A percentile compares a stretch with the other conserved stretches of the same genome.
Evolutionary conservation across 495 filamentous ascomycete species (phyloP).

Genomic region (Penicillium maclennaniae): DNA sequence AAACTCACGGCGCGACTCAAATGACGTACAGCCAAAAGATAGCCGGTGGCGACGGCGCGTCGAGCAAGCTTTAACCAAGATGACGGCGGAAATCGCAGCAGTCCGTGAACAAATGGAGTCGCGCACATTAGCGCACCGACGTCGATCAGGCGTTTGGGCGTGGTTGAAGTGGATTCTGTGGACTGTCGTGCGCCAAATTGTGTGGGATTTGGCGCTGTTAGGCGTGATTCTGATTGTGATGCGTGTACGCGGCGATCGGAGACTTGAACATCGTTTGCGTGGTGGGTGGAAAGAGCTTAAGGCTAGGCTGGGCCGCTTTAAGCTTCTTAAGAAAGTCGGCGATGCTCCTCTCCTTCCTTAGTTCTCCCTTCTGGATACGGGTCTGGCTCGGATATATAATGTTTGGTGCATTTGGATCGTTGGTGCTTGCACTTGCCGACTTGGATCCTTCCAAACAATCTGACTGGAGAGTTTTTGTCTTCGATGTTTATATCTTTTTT

Average conservation of each 20-base stretch:
- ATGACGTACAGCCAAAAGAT: conserved; percentile 8
- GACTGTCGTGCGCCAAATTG: conserved; percentile 66
- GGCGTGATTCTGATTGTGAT: conserved; percentile 73
- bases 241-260: conserved; percentile 68
- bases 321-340: conserved; percentile 22
- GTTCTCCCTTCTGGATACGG: background rate
- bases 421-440: conserved; percentile 4
- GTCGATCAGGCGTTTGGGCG: conserved; percentile 55
- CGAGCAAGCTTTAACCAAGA: conserved; percentile 80
- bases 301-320: conserved; percentile 53
- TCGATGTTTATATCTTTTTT: conserved; percentile 10
- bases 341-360: conserved; percentile 24
- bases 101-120: conserved; percentile 85
- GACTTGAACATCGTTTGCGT: conserved; percentile 72
- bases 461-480: conserved; percentile 10
- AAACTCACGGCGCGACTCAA: conserved; percentile 11
- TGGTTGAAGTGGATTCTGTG: conserved; percentile 73
- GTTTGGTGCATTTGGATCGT: background rate
- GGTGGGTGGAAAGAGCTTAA: conserved; percentile 58
- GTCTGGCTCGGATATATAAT: background rate
- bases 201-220: conserved; percentile 67
- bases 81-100: conserved; percentile 93
- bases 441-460: background rate
- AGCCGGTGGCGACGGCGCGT: conserved; percentile 74
- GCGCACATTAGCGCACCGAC: conserved; percentile 32